Evolutionary conservation across 1,284 basidiomycete genomes (phyloP).

Genomic region (Puccinia horiana): DNA sequence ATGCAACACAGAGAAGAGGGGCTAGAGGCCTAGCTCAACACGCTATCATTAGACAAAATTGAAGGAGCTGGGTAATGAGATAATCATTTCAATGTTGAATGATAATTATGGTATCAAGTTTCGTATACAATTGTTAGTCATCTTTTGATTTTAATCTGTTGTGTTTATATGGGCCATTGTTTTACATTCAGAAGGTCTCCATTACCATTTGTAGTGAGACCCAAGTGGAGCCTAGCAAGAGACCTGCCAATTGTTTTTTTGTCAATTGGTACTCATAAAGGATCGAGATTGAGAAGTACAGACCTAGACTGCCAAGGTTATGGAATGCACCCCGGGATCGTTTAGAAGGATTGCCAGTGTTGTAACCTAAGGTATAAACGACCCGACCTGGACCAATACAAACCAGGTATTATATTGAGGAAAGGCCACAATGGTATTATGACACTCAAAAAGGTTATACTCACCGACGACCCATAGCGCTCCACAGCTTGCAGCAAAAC

Average conservation of each 20-base stretch:
- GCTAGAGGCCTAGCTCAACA: too few relatives aligned
- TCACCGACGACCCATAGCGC: constrained; percentile 34
- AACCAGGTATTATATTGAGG: neutral
- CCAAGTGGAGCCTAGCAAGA: constrained; percentile 31
- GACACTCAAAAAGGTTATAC: neutral
- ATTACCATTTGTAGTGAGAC: constrained; percentile 37
- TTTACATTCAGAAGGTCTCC: constrained; percentile 20
- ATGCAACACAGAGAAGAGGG: too few relatives aligned
- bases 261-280: neutral
- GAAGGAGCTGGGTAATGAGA: too few relatives aligned
- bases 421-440: neutral
- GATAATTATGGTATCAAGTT: too few relatives aligned
- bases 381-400: constrained; percentile 8
- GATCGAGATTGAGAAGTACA: neutral
- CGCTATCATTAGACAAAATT: too few relatives aligned
- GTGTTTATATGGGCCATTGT: too few relatives aligned
- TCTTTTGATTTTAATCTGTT: too few relatives aligned
- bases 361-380: constrained; percentile 34
- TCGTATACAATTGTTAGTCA: too few relatives aligned
- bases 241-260: neutral
- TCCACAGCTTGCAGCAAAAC: constrained; percentile 31
- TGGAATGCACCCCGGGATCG: constrained; percentile 22
- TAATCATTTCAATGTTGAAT: too few relatives aligned
- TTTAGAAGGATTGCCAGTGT: constrained; percentile 22
- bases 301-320: constrained; percentile 18